Base-by-base conservation (phyloP, 2,329 filamentous ascomycete species). In the Colletotrichum paranaense region DNA sequence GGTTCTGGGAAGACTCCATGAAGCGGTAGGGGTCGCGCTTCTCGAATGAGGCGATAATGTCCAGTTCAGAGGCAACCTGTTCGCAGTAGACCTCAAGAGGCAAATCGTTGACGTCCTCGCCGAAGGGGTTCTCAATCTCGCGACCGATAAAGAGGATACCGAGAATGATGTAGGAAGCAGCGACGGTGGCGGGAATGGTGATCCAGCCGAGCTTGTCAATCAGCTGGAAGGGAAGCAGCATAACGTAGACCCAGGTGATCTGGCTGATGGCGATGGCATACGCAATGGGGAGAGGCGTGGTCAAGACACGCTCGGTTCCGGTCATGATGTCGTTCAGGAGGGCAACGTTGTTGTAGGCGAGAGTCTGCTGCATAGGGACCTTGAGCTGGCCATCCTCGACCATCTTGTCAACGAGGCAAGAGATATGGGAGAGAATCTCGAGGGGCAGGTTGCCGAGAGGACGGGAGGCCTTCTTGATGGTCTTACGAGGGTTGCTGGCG, bases 71-170 rank as follows among this genome's bases (percentile, higher is more conserved):
- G 26, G 92, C 90, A 55, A 97, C 87, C 78, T 95, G 92, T 49
- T 92, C 88, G 83, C 94, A 97, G 86, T 92, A 97, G 16, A 87
- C 84, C 79, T 96, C 94, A 3, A 95, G 87, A 0, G 93, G 92
- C 55, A 95, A 84, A 81, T 97, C 94, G 79, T 97, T 97, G 77
- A 95, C 94, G 75, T 97, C 94, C 75, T 91, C 87, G 70, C 94
- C 94, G 81, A 97, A 97, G 6, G 94, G 94, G 78, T 97, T 95
- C 82, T 97, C 94, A 75, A 97, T 93, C 82, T 97, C 94, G 75
- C 91, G 90, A 52, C 94, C 94, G 78, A 96, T 96, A 75, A 88
- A 85, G 38, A 88, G 84, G 58, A 97, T 90, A 28, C 93, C 93
- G 73, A 97, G 89, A 80, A 97, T 96, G 76, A 97, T 96, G 82